Evolutionary conservation across 495 filamentous ascomycete species (phyloP).

Genomic region (Cladorrhinum samala): DNA sequence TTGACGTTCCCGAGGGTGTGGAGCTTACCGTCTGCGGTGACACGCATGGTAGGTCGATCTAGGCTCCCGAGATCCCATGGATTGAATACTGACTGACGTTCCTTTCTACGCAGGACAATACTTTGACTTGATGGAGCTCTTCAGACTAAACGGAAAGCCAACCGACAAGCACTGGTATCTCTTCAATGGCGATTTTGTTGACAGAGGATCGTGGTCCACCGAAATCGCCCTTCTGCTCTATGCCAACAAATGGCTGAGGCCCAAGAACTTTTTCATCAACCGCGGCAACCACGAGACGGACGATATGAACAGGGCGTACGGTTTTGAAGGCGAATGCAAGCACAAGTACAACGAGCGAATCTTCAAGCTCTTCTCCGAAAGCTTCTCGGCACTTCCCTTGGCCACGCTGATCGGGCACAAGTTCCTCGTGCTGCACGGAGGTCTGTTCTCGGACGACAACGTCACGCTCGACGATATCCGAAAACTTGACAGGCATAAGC

Average conservation of each 20-base stretch:
- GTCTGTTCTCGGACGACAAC: conserved; percentile 96
- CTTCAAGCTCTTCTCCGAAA: conserved; percentile 98
- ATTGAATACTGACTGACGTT: conserved; percentile 13
- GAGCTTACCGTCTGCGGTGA: conserved; percentile 94
- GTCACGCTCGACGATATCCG: conserved; percentile 86
- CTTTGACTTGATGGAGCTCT: conserved; percentile 94
- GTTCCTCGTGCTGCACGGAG: conserved; percentile 90
- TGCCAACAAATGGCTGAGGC: conserved; percentile 92
- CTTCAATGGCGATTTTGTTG: conserved; percentile 99
- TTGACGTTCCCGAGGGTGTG: conserved; percentile 68
- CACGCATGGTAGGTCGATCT: conserved; percentile 67
- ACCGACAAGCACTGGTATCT: conserved; percentile 82
- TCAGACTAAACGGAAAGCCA: conserved; percentile 82
- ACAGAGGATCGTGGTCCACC: conserved; percentile 94
- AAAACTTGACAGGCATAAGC: conserved; percentile 83
- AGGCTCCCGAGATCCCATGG: not conserved
- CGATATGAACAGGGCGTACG: conserved; percentile 98
- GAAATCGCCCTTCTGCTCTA: conserved; percentile 93
- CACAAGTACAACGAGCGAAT: conserved; percentile 91
- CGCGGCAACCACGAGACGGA: conserved; percentile 99
- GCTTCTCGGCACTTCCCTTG: conserved; percentile 89
- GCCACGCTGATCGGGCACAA: conserved; percentile 89
- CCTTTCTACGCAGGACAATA: conserved; percentile 72
- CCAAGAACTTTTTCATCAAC: conserved; percentile 88
- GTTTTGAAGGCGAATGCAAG: conserved; percentile 96